Conservation (phyloP, 2,329 filamentous ascomycete species). For the Nemania sp. region DNA sequence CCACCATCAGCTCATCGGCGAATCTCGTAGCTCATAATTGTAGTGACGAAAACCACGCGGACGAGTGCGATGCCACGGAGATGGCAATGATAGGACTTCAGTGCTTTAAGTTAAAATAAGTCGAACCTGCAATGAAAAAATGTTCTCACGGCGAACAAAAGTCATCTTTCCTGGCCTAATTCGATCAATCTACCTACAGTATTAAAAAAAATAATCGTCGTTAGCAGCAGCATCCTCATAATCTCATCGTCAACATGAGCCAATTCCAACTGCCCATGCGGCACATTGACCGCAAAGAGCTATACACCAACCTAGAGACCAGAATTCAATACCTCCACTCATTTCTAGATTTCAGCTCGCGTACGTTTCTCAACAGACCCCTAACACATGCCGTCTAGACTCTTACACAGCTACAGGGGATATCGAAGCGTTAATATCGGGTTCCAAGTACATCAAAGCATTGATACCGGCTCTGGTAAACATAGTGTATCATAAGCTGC, state of each 20-base stretch:
- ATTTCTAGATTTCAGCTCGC: conserved; percentile 74
- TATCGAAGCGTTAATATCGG: conserved; percentile 70
- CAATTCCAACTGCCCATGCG: conserved; percentile 44
- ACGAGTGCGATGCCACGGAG: conserved; percentile 3
- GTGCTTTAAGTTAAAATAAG: conserved; percentile 11
- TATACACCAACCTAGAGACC: conserved; percentile 72
- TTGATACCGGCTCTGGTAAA: conserved; percentile 83
- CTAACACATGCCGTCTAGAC: background rate
- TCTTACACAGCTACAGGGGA: conserved; percentile 57
- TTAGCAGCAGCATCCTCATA: background rate
- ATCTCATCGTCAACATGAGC: conserved; percentile 29
- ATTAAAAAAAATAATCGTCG: background rate
- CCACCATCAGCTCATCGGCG: conserved; percentile 26
- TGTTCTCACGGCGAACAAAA: background rate
- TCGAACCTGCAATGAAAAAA: background rate
- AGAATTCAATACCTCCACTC: conserved; percentile 74
- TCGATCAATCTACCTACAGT: background rate
- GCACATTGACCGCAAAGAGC: conserved; percentile 70
- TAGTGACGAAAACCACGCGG: conserved; percentile 22
- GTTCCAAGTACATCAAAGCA: conserved; percentile 78
- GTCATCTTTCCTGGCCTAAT: too few species aligned
- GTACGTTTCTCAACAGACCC: conserved; percentile 49
- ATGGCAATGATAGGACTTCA: background rate
- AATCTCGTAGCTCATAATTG: conserved; percentile 13
- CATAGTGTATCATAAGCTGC: conserved; percentile 80